phyloP scores from a whole-genome alignment of 2,329 filamentous ascomycete species.

The Fusarium sp. region DNA sequence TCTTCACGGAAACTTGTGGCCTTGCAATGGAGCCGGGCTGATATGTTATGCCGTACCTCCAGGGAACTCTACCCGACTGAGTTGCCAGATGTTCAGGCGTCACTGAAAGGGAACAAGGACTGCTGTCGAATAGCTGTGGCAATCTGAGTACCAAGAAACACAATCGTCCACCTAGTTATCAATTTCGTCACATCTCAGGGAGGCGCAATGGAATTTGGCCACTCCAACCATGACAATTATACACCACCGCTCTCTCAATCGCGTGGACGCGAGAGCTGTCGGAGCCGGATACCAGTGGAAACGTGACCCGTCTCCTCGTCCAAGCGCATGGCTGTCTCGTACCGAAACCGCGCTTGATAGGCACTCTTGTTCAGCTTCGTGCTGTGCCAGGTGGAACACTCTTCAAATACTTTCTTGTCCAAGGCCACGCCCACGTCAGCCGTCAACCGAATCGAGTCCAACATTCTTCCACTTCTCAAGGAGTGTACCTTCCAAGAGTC shows the following conservation, averaged over 20 bases:
- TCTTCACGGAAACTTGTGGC: not conserved
- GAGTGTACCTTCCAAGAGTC: slow-evolving; percentile 27
- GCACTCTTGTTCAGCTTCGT: slow-evolving; percentile 21
- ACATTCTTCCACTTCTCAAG: slow-evolving; percentile 17
- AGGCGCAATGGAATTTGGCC: too few relatives aligned
- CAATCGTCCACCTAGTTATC: too few relatives aligned
- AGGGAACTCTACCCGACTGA: not conserved
- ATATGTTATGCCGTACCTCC: not conserved
- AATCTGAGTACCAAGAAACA: too few relatives aligned
- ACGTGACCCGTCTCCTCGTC: slow-evolving; percentile 6
- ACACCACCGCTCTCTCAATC: not conserved
- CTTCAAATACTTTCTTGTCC: slow-evolving; percentile 22
- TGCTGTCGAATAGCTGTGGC: not conserved
- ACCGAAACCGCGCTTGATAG: slow-evolving; percentile 15
- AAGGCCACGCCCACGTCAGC: slow-evolving; percentile 30
- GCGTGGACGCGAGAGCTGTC: slow-evolving; percentile 10
- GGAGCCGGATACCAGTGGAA: slow-evolving; percentile 17
- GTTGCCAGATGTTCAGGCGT: not conserved
- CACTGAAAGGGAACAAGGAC: not conserved
- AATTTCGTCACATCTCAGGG: too few relatives aligned
- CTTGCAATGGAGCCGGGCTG: not conserved
- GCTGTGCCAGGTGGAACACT: slow-evolving; percentile 18
- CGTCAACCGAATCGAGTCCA: slow-evolving; percentile 27
- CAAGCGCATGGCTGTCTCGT: slow-evolving; percentile 5
- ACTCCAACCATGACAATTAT: not conserved